These are phyloP conservation scores for Neurospora sp. DNA, from an alignment of 495 filamentous ascomycete species.

Conservation along the genomic window DNA sequence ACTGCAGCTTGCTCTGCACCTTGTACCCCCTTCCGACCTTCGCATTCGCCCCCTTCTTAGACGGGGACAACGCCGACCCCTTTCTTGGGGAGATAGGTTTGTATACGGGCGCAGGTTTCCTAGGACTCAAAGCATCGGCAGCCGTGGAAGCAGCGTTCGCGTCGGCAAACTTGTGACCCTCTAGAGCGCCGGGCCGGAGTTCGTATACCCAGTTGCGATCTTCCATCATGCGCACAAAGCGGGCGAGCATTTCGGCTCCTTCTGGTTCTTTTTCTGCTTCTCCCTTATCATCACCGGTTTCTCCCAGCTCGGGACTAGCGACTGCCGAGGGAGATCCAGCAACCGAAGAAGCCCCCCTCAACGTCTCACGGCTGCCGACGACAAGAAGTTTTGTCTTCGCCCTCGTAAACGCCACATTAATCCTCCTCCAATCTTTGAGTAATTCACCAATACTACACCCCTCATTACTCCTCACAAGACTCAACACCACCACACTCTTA, in stretches of 20 bases:
- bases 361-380: conserved; percentile 66
- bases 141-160: conserved; percentile 21
- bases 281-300: not conserved
- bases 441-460: conserved; percentile 73
- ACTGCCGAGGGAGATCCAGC: not conserved
- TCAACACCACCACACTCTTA: conserved; percentile 82
- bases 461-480: conserved; percentile 78
- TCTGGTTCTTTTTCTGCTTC: conserved; percentile 22
- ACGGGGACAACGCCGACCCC: not conserved
- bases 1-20: not conserved
- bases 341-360: conserved; percentile 31
- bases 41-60: not conserved
- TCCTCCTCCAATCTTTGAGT: conserved; percentile 80
- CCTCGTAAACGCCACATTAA: conserved; percentile 91
- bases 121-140: not conserved
- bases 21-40: not conserved
- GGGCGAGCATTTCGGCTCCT: conserved; percentile 52
- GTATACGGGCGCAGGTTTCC: not conserved
- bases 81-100: not conserved
- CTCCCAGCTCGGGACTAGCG: conserved; percentile 12
- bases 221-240: conserved; percentile 70
- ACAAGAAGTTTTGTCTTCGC: conserved; percentile 85
- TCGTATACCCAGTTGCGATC: conserved; percentile 65
- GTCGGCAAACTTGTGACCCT: conserved; percentile 56
- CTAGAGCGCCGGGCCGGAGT: conserved; percentile 48